phyloP scores from a whole-genome alignment of 345 rosid species.

The Sapria himalayana region DNA sequence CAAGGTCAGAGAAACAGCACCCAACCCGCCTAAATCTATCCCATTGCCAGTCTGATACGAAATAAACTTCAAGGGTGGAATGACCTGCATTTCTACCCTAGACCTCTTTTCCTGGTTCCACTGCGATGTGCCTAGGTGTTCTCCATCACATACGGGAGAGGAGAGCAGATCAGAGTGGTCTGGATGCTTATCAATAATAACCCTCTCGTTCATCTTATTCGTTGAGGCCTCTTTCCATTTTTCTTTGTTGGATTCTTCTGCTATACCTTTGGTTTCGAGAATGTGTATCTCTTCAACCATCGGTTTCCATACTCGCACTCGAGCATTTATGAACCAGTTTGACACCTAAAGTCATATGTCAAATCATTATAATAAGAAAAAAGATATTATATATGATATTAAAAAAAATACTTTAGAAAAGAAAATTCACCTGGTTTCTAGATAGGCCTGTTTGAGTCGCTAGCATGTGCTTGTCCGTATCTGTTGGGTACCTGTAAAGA shows the following conservation, averaged over 20 bases:
- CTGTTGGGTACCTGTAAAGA: conserved; percentile 34
- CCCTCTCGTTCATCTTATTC: conserved; percentile 9
- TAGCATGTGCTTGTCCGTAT: conserved; percentile 39
- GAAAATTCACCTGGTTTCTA: conserved; percentile 30
- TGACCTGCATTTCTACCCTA: conserved; percentile 15
- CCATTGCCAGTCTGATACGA: conserved; percentile 19
- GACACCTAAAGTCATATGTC: conserved; percentile 19
- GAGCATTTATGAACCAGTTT: conserved; percentile 49
- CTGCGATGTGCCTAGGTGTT: conserved; percentile 5
- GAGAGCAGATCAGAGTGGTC: conserved; percentile 9
- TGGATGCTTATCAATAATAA: conserved; percentile 9
- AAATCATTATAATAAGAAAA: conserved; percentile 1
- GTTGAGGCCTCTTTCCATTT: conserved; percentile 7
- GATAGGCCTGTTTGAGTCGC: conserved; percentile 42
- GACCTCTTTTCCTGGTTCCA: conserved; percentile 27
- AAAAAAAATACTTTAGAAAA: no score
- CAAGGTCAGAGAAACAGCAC: conserved; percentile 32
- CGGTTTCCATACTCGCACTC: conserved; percentile 46
- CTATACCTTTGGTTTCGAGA: conserved; percentile 26
- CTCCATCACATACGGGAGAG: conserved; percentile 6
- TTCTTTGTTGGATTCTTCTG: conserved; percentile 8
- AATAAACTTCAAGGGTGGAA: conserved; percentile 16
- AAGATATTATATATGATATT: no score
- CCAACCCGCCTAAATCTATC: conserved; percentile 18
- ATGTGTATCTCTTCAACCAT: conserved; percentile 49